Conservation (phyloP, 1,139 yeast genomes). For the Entelexis sorbosivorans region DNA sequence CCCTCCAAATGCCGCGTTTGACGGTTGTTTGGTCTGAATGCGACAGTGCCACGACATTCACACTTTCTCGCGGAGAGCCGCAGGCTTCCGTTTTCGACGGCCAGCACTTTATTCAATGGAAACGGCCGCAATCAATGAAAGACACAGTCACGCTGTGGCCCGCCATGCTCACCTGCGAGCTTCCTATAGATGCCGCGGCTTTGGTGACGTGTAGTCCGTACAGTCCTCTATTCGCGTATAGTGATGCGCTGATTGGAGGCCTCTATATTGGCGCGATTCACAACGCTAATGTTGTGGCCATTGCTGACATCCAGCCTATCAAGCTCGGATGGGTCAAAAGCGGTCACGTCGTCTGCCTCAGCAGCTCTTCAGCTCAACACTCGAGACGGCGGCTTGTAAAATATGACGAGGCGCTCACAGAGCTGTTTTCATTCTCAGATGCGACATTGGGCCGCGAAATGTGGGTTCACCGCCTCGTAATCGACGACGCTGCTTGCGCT, state of each 20-base stretch:
- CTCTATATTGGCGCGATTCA: not conserved
- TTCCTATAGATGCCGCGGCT: not conserved
- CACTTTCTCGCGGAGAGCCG: not conserved
- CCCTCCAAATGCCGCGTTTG: not conserved
- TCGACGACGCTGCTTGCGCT: not conserved
- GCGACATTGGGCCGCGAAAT: not conserved
- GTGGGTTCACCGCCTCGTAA: not conserved
- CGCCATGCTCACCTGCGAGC: not conserved
- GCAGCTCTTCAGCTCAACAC: not conserved
- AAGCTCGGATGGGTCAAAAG: not conserved
- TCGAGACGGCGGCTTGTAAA: not conserved
- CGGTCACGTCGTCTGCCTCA: not conserved
- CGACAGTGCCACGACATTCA: not conserved
- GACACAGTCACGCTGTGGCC: conserved; percentile 1
- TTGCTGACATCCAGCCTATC: not conserved
- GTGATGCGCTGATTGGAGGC: not conserved
- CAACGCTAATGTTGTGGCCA: not conserved
- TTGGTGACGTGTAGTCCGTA: not conserved
- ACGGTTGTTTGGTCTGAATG: not conserved
- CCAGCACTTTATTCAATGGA: not conserved
- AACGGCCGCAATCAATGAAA: not conserved
- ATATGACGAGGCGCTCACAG: not conserved
- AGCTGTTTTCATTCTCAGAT: not conserved
- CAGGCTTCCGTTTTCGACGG: not conserved
- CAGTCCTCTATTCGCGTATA: not conserved